phyloP scores from a whole-genome alignment of 2,329 filamentous ascomycete genomes.

The Ophiostoma piceae region DNA sequence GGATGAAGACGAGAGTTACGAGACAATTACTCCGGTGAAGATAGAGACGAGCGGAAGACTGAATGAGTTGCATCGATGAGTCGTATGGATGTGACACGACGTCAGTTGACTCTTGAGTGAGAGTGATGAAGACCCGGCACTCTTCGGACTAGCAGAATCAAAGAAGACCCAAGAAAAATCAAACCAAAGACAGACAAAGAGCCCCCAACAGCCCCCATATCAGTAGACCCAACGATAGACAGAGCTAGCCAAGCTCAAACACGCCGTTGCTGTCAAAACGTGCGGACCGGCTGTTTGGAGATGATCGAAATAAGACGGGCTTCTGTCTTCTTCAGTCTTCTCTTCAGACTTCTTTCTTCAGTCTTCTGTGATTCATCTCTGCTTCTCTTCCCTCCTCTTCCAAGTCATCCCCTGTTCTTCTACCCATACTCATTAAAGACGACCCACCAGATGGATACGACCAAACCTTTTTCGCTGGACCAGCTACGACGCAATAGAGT shows the following conservation, averaged over 20 bases:
- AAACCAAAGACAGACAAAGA: neutral
- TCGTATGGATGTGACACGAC: neutral
- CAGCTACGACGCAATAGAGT: neutral
- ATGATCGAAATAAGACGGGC: neutral
- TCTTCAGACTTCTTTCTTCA: neutral
- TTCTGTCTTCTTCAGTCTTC: neutral
- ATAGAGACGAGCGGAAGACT: neutral
- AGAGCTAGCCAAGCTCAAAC: constrained; percentile 7
- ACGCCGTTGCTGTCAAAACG: constrained; percentile 11
- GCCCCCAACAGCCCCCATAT: too few relatives aligned
- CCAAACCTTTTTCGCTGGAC: constrained; percentile 11
- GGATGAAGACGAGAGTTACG: neutral
- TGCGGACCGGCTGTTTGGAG: neutral
- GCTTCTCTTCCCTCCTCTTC: neutral
- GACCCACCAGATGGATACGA: constrained; percentile 1
- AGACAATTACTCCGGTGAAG: neutral
- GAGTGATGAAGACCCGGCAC: neutral
- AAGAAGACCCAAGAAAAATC: neutral
- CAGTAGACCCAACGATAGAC: neutral
- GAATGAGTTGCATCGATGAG: neutral
- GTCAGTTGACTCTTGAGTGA: neutral
- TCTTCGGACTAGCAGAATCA: neutral
- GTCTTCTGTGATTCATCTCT: neutral
- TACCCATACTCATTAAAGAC: neutral
- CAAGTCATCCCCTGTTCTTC: neutral